Percentiles rank a stretch among this genome's conserved stretches.
Evolutionary conservation across 495 filamentous ascomycete genomes (phyloP).

Genomic region (Niebla homalea): DNA sequence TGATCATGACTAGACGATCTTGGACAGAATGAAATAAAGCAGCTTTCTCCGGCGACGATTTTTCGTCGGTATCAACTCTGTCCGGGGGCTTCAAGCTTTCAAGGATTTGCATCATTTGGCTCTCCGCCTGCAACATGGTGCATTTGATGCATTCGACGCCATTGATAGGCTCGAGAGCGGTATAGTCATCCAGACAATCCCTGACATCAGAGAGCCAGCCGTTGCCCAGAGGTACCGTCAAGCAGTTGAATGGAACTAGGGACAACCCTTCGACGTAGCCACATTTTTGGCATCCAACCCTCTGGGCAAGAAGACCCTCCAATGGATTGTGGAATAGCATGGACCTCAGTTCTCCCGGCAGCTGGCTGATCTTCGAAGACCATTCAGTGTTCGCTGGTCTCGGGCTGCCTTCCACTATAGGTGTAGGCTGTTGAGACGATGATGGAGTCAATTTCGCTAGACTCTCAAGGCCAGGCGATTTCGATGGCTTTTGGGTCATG

Average conservation of each 20-base stretch:
- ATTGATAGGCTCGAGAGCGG: conserved; percentile 67
- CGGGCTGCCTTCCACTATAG: neutral
- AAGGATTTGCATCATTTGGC: conserved; percentile 36
- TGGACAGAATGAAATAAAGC: conserved; percentile 23
- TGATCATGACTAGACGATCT: conserved; percentile 46
- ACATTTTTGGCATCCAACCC: conserved; percentile 78
- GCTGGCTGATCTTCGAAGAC: neutral
- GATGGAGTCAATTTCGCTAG: neutral
- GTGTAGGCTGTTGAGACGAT: neutral
- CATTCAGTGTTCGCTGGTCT: neutral
- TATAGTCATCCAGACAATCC: conserved; percentile 75
- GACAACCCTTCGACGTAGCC: conserved; percentile 76
- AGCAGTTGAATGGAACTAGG: conserved; percentile 83
- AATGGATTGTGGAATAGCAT: conserved; percentile 48
- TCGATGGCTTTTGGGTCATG: conserved; percentile 29
- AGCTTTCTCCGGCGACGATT: neutral
- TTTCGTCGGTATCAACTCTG: neutral
- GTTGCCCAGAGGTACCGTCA: conserved; percentile 67
- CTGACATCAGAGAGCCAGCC: conserved; percentile 46
- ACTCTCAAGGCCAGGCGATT: conserved; percentile 28
- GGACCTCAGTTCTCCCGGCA: conserved; percentile 13
- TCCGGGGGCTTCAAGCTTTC: neutral
- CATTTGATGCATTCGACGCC: conserved; percentile 89
- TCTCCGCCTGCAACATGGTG: conserved; percentile 49
- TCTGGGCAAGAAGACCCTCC: conserved; percentile 76